phyloP scores from a whole-genome alignment of 306 rosid species.

The Quercus robur region DNA sequence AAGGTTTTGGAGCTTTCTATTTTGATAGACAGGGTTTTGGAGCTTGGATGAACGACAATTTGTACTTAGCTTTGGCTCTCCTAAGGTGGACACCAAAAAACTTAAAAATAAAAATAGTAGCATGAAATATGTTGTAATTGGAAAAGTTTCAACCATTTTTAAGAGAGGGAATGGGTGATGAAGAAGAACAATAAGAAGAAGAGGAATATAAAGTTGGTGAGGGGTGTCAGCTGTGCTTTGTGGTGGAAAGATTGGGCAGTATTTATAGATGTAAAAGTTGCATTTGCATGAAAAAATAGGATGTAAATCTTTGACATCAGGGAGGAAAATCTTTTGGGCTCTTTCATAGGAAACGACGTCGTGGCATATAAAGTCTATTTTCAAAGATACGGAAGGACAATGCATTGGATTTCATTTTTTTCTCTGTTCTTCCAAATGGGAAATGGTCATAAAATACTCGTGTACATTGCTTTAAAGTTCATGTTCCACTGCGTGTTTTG shows the following conservation, averaged over 20 bases:
- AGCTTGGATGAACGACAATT: conserved; percentile 16
- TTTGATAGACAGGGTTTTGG: neutral
- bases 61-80: conserved; percentile 34
- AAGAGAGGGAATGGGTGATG: neutral
- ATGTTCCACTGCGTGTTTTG: conserved; percentile 30
- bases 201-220: neutral
- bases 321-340: neutral
- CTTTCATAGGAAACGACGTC: conserved; percentile 22
- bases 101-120: conserved; percentile 30
- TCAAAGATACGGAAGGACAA: conserved; percentile 46
- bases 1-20: neutral
- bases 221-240: conserved; percentile 8
- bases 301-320: neutral
- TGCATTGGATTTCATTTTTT: conserved; percentile 21
- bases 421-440: neutral
- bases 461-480: neutral
- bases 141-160: conserved; percentile 38
- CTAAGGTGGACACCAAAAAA: conserved; percentile 39
- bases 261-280: conserved; percentile 34
- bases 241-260: neutral
- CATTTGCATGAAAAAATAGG: conserved; percentile 25
- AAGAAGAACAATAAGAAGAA: neutral
- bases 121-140: conserved; percentile 18
- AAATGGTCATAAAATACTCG: conserved; percentile 23
- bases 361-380: neutral